Evolutionary conservation across 2,329 filamentous ascomycete genomes (phyloP).

Genomic region (Daldinia eschscholtzii): DNA sequence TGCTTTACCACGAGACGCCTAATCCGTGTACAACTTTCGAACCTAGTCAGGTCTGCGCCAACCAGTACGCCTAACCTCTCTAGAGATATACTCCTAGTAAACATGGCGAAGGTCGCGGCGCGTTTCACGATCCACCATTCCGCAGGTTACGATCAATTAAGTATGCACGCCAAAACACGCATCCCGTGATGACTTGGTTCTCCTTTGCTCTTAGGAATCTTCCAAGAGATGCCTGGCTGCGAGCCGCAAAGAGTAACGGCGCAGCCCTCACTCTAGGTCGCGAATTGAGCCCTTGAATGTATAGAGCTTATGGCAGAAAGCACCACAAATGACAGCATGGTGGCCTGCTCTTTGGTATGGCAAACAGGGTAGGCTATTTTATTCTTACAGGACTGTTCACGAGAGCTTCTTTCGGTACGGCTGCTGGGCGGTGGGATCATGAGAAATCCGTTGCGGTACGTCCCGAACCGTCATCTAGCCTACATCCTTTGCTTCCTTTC

Average conservation of each 20-base stretch:
- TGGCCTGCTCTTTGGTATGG: slow-evolving; percentile 28
- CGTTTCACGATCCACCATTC: neutral
- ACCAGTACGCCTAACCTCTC: slow-evolving; percentile 25
- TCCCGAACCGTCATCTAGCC: slow-evolving; percentile 34
- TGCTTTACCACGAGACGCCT: slow-evolving; percentile 10
- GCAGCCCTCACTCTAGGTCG: slow-evolving; percentile 42
- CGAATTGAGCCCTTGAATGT: slow-evolving; percentile 26
- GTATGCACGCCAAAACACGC: neutral
- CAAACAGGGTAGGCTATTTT: slow-evolving; percentile 39
- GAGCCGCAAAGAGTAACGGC: slow-evolving; percentile 40
- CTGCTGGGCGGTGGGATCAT: slow-evolving; percentile 42
- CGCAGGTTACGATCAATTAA: slow-evolving; percentile 8
- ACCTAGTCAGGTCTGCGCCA: slow-evolving; percentile 12
- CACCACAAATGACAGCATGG: slow-evolving; percentile 10
- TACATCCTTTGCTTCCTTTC: slow-evolving; percentile 38
- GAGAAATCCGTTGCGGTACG: slow-evolving; percentile 43
- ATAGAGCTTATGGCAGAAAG: slow-evolving; percentile 18
- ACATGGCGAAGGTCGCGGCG: slow-evolving; percentile 10
- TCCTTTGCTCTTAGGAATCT: slow-evolving; percentile 13
- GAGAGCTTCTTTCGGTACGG: slow-evolving; percentile 37
- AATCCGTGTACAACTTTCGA: slow-evolving; percentile 38
- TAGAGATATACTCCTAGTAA: neutral
- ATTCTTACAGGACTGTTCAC: slow-evolving; percentile 28
- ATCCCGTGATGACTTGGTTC: slow-evolving; percentile 27
- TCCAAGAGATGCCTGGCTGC: slow-evolving; percentile 38